These are phyloP conservation scores for Aspergillus phoenicis DNA, from an alignment of 2,329 filamentous ascomycete genomes.

Conservation along the genomic window DNA sequence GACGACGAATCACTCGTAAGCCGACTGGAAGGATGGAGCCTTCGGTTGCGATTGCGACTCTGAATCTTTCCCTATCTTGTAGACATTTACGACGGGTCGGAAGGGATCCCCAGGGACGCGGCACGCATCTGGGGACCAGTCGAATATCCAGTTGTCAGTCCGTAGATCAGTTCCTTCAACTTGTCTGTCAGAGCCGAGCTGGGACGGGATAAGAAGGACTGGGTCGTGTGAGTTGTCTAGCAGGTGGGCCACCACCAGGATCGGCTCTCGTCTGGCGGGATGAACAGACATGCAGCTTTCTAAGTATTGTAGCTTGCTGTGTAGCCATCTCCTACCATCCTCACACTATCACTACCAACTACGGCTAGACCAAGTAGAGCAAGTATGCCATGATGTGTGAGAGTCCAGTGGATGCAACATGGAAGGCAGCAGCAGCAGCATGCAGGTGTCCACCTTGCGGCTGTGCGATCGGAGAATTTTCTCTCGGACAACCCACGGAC, in stretches of 20 bases:
- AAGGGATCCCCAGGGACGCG: not conserved
- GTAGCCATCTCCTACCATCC: not conserved
- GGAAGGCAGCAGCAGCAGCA: not conserved
- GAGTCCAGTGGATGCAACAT: not conserved
- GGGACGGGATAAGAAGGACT: not conserved
- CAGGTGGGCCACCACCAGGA: not conserved
- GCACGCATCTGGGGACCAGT: not conserved
- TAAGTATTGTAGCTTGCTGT: not conserved
- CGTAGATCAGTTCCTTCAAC: not conserved
- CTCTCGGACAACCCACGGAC: conserved; percentile 2
- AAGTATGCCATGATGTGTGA: too few relatives aligned
- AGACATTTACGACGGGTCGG: not conserved
- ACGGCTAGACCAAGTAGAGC: not conserved
- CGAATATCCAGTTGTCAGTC: not conserved
- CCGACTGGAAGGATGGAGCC: not conserved
- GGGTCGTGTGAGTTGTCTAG: not conserved
- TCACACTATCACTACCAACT: not conserved
- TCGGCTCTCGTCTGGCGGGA: not conserved
- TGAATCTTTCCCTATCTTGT: not conserved
- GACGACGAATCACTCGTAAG: not conserved
- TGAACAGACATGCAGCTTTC: not conserved
- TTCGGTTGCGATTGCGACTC: not conserved
- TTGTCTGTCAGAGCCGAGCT: not conserved
- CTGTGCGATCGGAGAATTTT: conserved; percentile 2
- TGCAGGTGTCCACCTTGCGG: conserved; percentile 1